Conservation (phyloP, 139 green algal species). For the Trebouxia sp. region DNA sequence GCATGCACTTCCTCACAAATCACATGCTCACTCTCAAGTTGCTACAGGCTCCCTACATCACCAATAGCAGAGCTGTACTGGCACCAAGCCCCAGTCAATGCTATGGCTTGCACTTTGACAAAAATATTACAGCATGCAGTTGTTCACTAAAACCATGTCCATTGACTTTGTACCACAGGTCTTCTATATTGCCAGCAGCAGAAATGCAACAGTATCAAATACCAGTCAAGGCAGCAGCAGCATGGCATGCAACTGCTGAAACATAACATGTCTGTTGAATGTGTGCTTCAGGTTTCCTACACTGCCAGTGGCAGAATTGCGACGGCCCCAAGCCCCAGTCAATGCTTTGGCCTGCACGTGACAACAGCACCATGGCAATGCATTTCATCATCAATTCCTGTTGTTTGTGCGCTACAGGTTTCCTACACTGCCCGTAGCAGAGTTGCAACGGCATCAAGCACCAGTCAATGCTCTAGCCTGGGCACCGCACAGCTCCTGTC, state of each 20-base stretch:
- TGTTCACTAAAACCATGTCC: too few species aligned
- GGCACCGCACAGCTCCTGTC: conserved; percentile 89
- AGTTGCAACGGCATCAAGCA: conserved; percentile 83
- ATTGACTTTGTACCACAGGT: conserved; percentile 45
- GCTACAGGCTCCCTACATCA: too few species aligned
- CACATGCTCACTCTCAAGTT: too few species aligned
- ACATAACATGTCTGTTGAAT: too few species aligned
- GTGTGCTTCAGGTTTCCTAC: conserved; percentile 76
- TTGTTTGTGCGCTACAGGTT: conserved; percentile 64
- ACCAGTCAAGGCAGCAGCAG: conserved; percentile 86
- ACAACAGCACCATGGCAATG: too few species aligned
- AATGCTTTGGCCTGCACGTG: conserved; percentile 94
- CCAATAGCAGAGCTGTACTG: conserved; percentile 87
- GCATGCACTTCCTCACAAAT: too few species aligned
- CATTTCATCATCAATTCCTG: too few species aligned
- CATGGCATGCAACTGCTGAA: too few species aligned
- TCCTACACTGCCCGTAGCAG: conserved; percentile 87
- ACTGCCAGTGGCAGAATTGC: conserved; percentile 89
- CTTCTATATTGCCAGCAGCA: conserved; percentile 86
- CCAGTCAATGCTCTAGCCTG: conserved; percentile 90
- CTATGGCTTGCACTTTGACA: too few species aligned
- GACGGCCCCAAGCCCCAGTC: conserved; percentile 73
- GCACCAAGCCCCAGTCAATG: conserved; percentile 85
- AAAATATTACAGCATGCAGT: too few species aligned
- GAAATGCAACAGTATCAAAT: conserved; percentile 83